A percentile compares a stretch with the other conserved stretches of the same genome.
Evolutionary conservation across 2,329 filamentous ascomycete species (phyloP).

Genomic region (Cladosporium colombiae): DNA sequence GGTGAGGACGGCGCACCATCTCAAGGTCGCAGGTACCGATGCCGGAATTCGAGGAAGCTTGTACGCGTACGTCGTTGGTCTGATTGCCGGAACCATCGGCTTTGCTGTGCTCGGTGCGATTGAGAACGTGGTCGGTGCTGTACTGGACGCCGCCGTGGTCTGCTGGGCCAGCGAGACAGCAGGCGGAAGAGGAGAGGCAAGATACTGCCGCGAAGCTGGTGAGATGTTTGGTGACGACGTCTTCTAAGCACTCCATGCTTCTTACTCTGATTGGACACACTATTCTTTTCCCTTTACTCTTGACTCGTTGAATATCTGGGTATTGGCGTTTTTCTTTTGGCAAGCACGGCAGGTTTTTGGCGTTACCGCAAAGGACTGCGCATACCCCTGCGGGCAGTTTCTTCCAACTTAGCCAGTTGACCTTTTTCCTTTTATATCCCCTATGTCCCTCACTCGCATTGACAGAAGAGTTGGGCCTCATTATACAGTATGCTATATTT

Average conservation of each 20-base stretch:
- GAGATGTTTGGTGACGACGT: constrained; percentile 73
- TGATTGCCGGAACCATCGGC: constrained; percentile 91
- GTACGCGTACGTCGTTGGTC: constrained; percentile 90
- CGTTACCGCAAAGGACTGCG: not conserved
- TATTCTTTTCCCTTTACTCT: not conserved
- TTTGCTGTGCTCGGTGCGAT: constrained; percentile 74
- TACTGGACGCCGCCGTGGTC: constrained; percentile 64
- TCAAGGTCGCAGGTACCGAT: constrained; percentile 57
- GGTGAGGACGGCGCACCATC: constrained; percentile 84
- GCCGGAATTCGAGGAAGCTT: constrained; percentile 67
- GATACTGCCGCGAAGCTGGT: constrained; percentile 90
- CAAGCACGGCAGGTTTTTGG: not conserved
- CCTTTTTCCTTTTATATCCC: not conserved
- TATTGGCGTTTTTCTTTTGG: not conserved
- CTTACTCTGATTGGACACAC: not conserved
- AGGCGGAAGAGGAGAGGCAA: constrained; percentile 60
- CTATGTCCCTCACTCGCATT: constrained; percentile 2
- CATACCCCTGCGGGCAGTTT: not conserved
- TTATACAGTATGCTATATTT: not conserved
- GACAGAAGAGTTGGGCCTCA: not conserved
- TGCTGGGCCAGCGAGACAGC: constrained; percentile 90
- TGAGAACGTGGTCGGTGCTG: constrained; percentile 42
- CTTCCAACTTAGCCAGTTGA: not conserved
- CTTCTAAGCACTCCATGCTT: constrained; percentile 1
- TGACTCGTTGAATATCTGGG: not conserved